A percentile compares a stretch with the other conserved stretches of the same genome.
Evolutionary conservation across 352 stramenopile species (phyloP).

Genomic region (Lagenidium sp.): DNA sequence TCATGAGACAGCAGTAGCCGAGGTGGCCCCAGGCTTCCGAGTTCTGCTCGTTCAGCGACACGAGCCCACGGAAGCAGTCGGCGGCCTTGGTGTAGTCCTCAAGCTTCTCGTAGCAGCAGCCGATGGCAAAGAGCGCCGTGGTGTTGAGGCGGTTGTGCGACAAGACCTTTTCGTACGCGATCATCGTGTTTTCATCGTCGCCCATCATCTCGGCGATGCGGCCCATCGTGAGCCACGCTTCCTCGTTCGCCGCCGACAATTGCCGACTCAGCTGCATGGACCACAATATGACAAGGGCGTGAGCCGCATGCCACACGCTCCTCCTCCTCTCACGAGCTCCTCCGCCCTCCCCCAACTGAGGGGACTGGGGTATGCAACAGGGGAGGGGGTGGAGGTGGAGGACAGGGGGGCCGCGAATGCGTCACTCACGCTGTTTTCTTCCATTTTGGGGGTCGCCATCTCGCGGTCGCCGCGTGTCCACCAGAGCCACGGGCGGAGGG

Average conservation of each 20-base stretch:
- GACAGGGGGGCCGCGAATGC: no score
- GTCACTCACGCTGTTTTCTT: conserved; percentile 45
- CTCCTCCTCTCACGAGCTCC: no score
- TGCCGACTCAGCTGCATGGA: conserved; percentile 44
- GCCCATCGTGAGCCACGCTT: conserved; percentile 73
- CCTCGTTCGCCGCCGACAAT: conserved; percentile 70
- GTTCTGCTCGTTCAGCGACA: conserved; percentile 80
- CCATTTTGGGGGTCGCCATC: conserved; percentile 75
- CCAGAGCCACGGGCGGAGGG: neutral
- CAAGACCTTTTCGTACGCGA: conserved; percentile 83
- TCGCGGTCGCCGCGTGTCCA: neutral
- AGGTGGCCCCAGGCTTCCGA: conserved; percentile 79
- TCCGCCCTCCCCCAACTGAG: no score
- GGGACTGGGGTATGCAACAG: neutral
- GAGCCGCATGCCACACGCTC: neutral
- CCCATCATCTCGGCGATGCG: conserved; percentile 88
- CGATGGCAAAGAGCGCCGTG: conserved; percentile 73
- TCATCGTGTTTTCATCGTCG: conserved; percentile 84
- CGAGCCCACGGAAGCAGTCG: conserved; percentile 80
- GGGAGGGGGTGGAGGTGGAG: no score
- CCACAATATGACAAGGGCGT: no score
- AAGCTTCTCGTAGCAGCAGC: conserved; percentile 82
- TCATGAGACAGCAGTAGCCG: conserved; percentile 85
- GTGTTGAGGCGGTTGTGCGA: conserved; percentile 84
- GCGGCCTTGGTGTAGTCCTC: conserved; percentile 83